These are phyloP conservation scores for Lantana camara DNA, from an alignment of 257 asterid species.

Conservation along the genomic window DNA sequence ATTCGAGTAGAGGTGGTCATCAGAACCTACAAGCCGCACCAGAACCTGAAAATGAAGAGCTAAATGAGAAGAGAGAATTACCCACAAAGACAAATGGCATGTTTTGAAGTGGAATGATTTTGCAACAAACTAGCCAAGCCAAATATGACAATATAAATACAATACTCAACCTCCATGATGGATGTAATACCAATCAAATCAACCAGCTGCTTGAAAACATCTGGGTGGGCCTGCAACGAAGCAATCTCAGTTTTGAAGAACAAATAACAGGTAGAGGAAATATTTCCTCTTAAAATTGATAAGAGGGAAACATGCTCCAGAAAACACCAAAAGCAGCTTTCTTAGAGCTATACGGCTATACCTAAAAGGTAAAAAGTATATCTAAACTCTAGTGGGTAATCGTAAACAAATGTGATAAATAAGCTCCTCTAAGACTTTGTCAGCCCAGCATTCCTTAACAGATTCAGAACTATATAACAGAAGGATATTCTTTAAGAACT, in stretches of 20 bases:
- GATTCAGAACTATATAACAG: not conserved
- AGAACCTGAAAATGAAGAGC: conserved; percentile 62
- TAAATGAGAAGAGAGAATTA: conserved; percentile 32
- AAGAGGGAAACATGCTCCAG: conserved; percentile 14
- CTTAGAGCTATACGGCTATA: not conserved
- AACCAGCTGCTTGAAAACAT: conserved; percentile 83
- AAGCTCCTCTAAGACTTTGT: conserved; percentile 12
- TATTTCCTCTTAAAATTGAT: not conserved
- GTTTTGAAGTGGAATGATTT: conserved; percentile 7
- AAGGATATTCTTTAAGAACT: conserved; percentile 1
- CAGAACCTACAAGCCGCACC: conserved; percentile 92
- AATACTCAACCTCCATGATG: conserved; percentile 87
- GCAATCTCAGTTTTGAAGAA: conserved; percentile 10
- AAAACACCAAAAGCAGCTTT: conserved; percentile 1
- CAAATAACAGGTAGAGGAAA: not conserved
- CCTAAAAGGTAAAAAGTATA: not conserved
- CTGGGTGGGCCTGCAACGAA: conserved; percentile 75
- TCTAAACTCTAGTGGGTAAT: not conserved
- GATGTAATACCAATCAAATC: conserved; percentile 98
- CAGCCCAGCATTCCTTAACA: not conserved
- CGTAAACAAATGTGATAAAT: not conserved
- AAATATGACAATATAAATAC: conserved; percentile 21
- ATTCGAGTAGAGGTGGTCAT: conserved; percentile 83
- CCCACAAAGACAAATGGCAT: conserved; percentile 18
- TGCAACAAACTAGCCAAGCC: conserved; percentile 12